Conservation (phyloP, 768 basidiomycete genomes). For the Tephrocybe sp. region DNA sequence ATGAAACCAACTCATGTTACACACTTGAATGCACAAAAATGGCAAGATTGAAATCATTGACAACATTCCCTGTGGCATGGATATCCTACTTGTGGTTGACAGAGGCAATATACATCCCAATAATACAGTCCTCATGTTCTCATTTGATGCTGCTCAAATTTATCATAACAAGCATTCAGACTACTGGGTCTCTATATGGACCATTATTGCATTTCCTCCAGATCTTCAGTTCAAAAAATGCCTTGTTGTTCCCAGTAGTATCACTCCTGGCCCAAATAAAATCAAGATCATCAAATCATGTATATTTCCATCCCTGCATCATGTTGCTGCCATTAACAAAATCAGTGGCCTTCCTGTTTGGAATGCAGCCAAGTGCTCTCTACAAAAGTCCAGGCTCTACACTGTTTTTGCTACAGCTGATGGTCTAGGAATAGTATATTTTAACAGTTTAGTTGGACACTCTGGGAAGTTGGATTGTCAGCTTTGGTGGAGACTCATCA, state of each 20-base stretch:
- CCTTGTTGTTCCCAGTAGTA: too few relatives aligned
- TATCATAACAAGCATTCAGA: slow-evolving; percentile 24
- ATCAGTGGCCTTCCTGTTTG: too few relatives aligned
- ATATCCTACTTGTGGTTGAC: slow-evolving; percentile 6
- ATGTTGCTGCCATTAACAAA: slow-evolving; percentile 24
- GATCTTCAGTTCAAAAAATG: too few relatives aligned
- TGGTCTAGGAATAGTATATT: slow-evolving; percentile 21
- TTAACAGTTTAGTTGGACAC: slow-evolving; percentile 27
- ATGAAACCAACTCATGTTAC: too few relatives aligned
- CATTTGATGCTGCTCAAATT: slow-evolving; percentile 32
- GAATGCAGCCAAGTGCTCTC: slow-evolving; percentile 8
- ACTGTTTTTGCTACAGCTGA: slow-evolving; percentile 22
- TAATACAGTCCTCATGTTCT: slow-evolving; percentile 28
- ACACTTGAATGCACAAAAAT: neutral
- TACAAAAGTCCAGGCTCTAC: slow-evolving; percentile 14
- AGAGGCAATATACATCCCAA: slow-evolving; percentile 2
- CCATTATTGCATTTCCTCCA: too few relatives aligned
- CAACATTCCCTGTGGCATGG: slow-evolving; percentile 9
- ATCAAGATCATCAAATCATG: slow-evolving; percentile 30
- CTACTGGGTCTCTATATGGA: slow-evolving; percentile 27
- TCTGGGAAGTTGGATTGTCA: slow-evolving; percentile 19
- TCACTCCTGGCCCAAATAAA: slow-evolving; percentile 32
- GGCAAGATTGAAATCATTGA: slow-evolving; percentile 11
- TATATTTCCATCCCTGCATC: slow-evolving; percentile 22
- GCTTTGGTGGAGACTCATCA: slow-evolving; percentile 19